phyloP scores from a whole-genome alignment of 495 filamentous ascomycete species.

The Neurospora tetrasperma region DNA sequence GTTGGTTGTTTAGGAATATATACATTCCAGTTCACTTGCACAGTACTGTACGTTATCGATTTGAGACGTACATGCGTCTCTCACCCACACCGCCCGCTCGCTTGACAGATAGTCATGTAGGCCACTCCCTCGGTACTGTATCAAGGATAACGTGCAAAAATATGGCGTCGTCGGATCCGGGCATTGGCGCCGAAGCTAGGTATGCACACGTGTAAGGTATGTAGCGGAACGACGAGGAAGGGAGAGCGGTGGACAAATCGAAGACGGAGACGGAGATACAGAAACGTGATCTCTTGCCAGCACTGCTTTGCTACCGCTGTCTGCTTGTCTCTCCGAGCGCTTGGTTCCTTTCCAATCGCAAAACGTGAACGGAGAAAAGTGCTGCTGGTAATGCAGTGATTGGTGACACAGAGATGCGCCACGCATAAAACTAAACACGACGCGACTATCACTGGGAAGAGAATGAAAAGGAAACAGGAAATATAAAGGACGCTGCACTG shows the following conservation, averaged over 20 bases:
- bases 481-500: background rate
- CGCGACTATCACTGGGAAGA: background rate
- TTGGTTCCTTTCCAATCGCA: background rate
- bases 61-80: background rate
- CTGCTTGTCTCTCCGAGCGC: background rate
- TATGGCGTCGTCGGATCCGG: background rate
- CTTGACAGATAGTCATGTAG: background rate
- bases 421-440: background rate
- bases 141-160: background rate
- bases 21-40: no score
- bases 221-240: background rate
- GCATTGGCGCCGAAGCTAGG: background rate
- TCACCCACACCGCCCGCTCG: background rate
- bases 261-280: background rate
- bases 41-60: no score
- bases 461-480: background rate
- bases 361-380: background rate
- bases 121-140: background rate
- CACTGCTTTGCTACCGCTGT: background rate
- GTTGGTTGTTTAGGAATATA: no score
- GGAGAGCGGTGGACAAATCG: background rate
- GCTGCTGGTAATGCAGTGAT: background rate
- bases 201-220: background rate
- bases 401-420: background rate
- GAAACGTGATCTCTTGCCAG: background rate